Evolutionary conservation across 805 yeast genomes (phyloP), one percentile per base, ranked within the genome.

Genomic region (Hanseniaspora guilliermondii): DNA sequence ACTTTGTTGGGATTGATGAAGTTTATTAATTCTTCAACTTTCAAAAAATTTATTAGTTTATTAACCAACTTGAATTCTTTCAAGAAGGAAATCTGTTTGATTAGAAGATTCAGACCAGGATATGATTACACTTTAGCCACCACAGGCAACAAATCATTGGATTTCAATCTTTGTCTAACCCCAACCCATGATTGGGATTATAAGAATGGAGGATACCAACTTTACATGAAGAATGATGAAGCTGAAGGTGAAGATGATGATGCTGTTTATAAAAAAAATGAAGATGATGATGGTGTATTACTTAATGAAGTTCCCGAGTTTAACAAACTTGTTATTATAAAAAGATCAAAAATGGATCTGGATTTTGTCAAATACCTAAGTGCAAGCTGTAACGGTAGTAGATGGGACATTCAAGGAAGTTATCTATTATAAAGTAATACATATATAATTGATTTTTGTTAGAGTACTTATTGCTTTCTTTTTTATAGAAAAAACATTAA

Each of bases 31-130:
- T 78, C 87, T 16, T 60, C 69, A 1, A 73, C 80, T 14, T 89
- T 85, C 68, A 75, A 76, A 47, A 81, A 82, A 64, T 89, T 93
- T 83, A 65, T 93, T 46, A 69, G 72, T 21, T 56, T 69, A 2
- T 65, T 89, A 2, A 84, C 96, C 0, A 76, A 80, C 16, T 63
- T 87, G 53, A 67, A 76, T 2, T 79, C 84, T 8, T 69, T 79
- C 3, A 37, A 27, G 4, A 76, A 82, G 48, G 85, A 84, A 58
- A 86, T 83, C 60, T 70, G 85, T 1, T 64, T 89, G 25, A 76
- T 86, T 7, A 76, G 99, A 62, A 74, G 97, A 58, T 93, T 93
- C 70, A 78, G 98, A 61, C 98, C 96, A 1, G 98, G 97, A 3
- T 82, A 79, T 30, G 99, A 93, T 66, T 93, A 86, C 68, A 89